Base-by-base conservation (phyloP, 2,329 filamentous ascomycete genomes). In the Didymosphaeria variabile region DNA sequence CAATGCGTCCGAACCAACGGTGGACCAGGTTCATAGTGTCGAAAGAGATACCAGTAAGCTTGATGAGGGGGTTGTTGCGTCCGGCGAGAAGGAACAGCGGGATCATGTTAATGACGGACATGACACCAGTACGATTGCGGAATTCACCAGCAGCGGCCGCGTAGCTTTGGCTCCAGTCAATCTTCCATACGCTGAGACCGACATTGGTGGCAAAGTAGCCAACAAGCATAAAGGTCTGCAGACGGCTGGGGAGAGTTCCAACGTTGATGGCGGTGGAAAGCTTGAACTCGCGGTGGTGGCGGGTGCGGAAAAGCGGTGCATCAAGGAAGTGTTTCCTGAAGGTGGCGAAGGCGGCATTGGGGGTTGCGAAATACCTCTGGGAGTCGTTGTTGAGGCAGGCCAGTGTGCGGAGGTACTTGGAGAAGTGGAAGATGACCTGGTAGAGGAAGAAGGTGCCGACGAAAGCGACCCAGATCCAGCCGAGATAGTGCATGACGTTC, bases 1-100 rank as follows among this genome's bases (percentile, higher is more conserved):
- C 90, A 61, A 93, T 91, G 42, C 91, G 88, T 68, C 91, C 91
- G 64, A 93, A 86, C 91, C 91, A 94, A 63, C 91, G 87, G 78
- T 94, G 91, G 60, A 94, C 83, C 63, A 94, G 79, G 80, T 94
- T 94, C 83, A 91, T 93, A 0, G 90, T 92, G 77, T 94, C 91
- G 76, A 93, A 94, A 4, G 90, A 91, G 65, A 94, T 88, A 63
- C 88, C 88, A 56, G 92, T 83, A 66, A 91, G 81, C 62, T 83
- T 83, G 73, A 94, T 92, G 66, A 94, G 82, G 23, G 90, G 90
- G 79, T 94, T 94, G 81, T 93, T 94, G 69, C 91, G 85, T 45
- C 89, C 88, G 50, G 90, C 90, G 75, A 93, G 83, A 53, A 93
- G 77, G 78, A 93, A 91, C 4, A 94, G 81, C 1, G 91, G 91